Evolutionary conservation across 352 stramenopile species (phyloP).

Genomic region (Globisporangium iwayamae): DNA sequence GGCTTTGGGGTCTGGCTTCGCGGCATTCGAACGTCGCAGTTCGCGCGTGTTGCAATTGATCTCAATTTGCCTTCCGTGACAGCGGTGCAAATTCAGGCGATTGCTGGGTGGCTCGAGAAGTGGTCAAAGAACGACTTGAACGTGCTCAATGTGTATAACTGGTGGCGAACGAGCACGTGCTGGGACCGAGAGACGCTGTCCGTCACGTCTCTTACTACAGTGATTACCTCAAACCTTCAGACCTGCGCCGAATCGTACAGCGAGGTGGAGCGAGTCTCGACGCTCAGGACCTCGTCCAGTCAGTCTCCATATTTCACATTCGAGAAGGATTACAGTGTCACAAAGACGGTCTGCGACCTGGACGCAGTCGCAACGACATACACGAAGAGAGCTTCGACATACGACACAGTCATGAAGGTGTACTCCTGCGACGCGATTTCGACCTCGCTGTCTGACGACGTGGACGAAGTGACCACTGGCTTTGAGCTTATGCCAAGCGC

Average conservation of each 20-base stretch:
- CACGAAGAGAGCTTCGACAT: slow-evolving; percentile 29
- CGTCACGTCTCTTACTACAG: slow-evolving; percentile 11
- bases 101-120: slow-evolving; percentile 32
- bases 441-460: slow-evolving; percentile 43
- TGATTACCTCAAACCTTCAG: slow-evolving; percentile 9
- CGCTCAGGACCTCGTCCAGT: slow-evolving; percentile 10
- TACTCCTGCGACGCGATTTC: slow-evolving; percentile 48
- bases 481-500: slow-evolving; percentile 43
- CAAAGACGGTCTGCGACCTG: slow-evolving; percentile 24
- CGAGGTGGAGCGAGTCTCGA: slow-evolving; percentile 29
- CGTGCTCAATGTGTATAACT: slow-evolving; percentile 35
- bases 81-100: slow-evolving; percentile 18
- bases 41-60: slow-evolving; percentile 13
- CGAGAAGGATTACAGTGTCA: slow-evolving; percentile 32
- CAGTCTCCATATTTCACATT: slow-evolving; percentile 43
- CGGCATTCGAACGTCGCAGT: slow-evolving; percentile 28
- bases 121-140: slow-evolving; percentile 43
- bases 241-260: slow-evolving; percentile 23
- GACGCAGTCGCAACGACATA: slow-evolving; percentile 24
- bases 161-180: slow-evolving; percentile 50
- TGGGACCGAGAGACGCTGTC: slow-evolving; percentile 30
- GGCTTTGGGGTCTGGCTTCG: slow-evolving; percentile 47
- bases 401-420: slow-evolving; percentile 23
- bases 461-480: slow-evolving; percentile 30
- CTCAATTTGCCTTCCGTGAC: slow-evolving; percentile 22